Evolutionary conservation across 805 yeast genomes (phyloP).

Genomic region (Yueomyces sp.): DNA sequence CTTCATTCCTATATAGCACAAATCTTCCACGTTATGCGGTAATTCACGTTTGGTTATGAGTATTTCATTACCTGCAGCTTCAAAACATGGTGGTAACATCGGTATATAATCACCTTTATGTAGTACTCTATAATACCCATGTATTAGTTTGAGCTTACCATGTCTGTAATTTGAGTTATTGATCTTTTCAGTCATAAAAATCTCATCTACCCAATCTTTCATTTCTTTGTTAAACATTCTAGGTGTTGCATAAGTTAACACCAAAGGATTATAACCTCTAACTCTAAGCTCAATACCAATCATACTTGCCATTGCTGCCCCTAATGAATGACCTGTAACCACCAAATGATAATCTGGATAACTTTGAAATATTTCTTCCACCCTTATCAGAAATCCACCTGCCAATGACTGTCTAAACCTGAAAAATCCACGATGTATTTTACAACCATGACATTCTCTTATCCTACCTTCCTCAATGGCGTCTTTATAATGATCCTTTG

Average conservation of each 20-base stretch:
- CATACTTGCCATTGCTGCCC: conserved; percentile 56
- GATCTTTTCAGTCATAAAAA: conserved; percentile 30
- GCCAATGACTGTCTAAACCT: conserved; percentile 31
- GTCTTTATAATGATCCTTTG: conserved; percentile 13
- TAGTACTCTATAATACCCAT: conserved; percentile 38
- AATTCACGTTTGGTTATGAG: conserved; percentile 27
- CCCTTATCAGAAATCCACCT: conserved; percentile 24
- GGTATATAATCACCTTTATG: conserved; percentile 51
- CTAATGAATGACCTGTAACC: conserved; percentile 64
- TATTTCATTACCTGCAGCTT: conserved; percentile 42
- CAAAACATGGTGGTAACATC: conserved; percentile 38
- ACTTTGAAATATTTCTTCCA: conserved; percentile 23
- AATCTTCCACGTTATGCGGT: conserved; percentile 19
- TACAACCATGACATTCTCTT: conserved; percentile 35
- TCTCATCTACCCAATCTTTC: conserved; percentile 36
- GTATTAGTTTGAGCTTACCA: conserved; percentile 20
- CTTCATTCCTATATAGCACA: conserved; percentile 14
- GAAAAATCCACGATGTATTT: conserved; percentile 54
- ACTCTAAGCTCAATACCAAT: conserved; percentile 48
- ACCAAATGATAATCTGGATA: conserved; percentile 38
- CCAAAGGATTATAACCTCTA: conserved; percentile 39
- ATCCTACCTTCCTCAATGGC: conserved; percentile 12
- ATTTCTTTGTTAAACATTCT: conserved; percentile 44
- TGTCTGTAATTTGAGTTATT: conserved; percentile 12
- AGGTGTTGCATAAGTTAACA: conserved; percentile 52